Evolutionary conservation across 1,284 basidiomycete genomes (phyloP).

Genomic region (Melampsora larici-populina): DNA sequence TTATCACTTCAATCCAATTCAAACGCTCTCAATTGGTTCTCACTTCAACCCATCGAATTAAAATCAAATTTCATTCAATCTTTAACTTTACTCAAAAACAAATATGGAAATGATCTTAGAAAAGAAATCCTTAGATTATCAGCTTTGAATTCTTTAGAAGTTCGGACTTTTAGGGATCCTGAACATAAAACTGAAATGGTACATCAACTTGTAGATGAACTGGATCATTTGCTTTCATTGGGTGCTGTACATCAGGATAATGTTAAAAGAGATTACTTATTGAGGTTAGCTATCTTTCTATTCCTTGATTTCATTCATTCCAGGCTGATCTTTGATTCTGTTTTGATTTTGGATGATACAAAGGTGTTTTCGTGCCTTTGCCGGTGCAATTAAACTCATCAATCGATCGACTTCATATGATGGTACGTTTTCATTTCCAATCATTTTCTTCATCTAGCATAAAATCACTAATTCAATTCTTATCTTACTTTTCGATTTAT

Average conservation of each 20-base stretch:
- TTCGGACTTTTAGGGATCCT: too few relatives aligned
- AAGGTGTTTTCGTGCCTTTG: conserved; percentile 38
- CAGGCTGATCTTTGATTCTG: neutral
- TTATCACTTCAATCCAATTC: conserved; percentile 29
- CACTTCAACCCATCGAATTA: conserved; percentile 18
- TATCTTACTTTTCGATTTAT: neutral
- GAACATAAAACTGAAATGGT: conserved; percentile 42
- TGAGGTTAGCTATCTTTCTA: too few relatives aligned
- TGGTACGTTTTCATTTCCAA: conserved; percentile 10
- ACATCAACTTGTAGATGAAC: conserved; percentile 23
- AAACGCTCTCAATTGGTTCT: conserved; percentile 24
- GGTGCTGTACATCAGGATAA: conserved; percentile 27
- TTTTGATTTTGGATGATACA: too few relatives aligned
- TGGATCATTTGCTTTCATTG: conserved; percentile 26
- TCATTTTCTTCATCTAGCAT: neutral
- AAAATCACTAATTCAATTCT: neutral
- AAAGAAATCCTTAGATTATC: conserved; percentile 34
- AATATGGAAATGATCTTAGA: conserved; percentile 29
- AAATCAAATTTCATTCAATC: conserved; percentile 16
- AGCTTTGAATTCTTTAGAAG: conserved; percentile 28
- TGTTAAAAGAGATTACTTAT: conserved; percentile 23
- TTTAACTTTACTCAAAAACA: conserved; percentile 12
- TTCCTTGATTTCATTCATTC: neutral
- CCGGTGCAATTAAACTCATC: conserved; percentile 38
- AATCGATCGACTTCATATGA: conserved; percentile 36